Conservation (phyloP, 129 eudicot genomes). For the Pseudognaphalium luteoalbum region DNA sequence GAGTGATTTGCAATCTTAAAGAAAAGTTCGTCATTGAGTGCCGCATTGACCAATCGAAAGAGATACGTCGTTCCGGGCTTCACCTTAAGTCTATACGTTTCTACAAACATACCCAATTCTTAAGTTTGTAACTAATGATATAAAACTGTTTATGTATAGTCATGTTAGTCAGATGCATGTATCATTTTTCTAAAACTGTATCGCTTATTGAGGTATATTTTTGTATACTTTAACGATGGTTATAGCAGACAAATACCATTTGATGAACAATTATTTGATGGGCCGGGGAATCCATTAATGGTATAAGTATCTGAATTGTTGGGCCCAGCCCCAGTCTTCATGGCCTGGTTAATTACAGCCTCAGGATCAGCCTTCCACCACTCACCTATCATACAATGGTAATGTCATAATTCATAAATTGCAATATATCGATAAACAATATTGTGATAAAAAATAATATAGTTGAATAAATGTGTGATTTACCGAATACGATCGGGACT, state of each 20-base stretch:
- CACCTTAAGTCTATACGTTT: no score
- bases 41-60: no score
- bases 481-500: conserved; percentile 29
- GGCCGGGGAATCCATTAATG: conserved; percentile 60
- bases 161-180: no score
- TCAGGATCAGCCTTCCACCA: conserved; percentile 71
- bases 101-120: conserved; percentile 19
- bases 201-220: no score
- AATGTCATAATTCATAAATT: neutral
- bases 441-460: neutral
- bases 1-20: conserved; percentile 53
- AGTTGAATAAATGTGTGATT: conserved; percentile 1
- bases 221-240: no score
- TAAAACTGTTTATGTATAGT: no score
- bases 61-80: neutral
- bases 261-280: conserved; percentile 38
- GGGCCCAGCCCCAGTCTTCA: conserved; percentile 60
- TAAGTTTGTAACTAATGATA: neutral
- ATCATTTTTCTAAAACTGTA: no score
- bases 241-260: neutral
- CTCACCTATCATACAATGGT: conserved; percentile 36
- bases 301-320: conserved; percentile 63
- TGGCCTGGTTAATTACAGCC: conserved; percentile 61
- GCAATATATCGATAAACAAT: neutral
- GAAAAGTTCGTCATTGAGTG: conserved; percentile 29